Base-by-base conservation (phyloP, 768 basidiomycete genomes). In the Rhizopogon rudus region DNA sequence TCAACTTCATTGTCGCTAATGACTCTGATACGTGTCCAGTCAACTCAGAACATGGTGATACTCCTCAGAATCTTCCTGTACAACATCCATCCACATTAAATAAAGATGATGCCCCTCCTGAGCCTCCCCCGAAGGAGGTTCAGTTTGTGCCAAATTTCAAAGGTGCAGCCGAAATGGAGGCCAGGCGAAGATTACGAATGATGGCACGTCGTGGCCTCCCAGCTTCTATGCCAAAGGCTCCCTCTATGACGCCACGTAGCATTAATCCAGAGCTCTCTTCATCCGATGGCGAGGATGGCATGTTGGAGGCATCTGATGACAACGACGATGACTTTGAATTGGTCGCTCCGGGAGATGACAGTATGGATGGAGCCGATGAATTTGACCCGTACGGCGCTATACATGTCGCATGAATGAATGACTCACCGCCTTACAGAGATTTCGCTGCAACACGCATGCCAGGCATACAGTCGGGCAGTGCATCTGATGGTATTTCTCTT, bases 111-210 rank as follows among this genome's bases (percentile, higher is more conserved):
- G 49, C 25, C 3, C 61, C 61, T 20, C 63, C 61, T 0, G 62
- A 63, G 12, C 81, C 76, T 17, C 79, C 78, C 3, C 61, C 76
- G 12, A 84, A 81, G 57, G 78, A 72, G 12, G 71, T 78, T 5
- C 82, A 78, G 52, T 91, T 91, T 61, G 75, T 88, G 25, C 91
- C 91, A 16, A 86, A 81, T 50, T 92, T 93, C 73, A 88, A 84
- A 60, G 85, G 88, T 7, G 86, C 87, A 0, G 90, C 82, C n/a
- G 89, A 93, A 67, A 92, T 92, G 90, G 91, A 91, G 59, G 82
- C 79, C 4, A 75, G 90, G 14, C 72, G 91, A 25, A 77, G 78
- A 53, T 68, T 78, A 40, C 78, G 91, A 12, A 81, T 93, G 75
- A 81, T 80, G 40, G 85, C 86, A 5, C 80, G 87, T 12, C 71